Base-by-base conservation (phyloP, 257 asterid genomes). In the Henckelia pumila region DNA sequence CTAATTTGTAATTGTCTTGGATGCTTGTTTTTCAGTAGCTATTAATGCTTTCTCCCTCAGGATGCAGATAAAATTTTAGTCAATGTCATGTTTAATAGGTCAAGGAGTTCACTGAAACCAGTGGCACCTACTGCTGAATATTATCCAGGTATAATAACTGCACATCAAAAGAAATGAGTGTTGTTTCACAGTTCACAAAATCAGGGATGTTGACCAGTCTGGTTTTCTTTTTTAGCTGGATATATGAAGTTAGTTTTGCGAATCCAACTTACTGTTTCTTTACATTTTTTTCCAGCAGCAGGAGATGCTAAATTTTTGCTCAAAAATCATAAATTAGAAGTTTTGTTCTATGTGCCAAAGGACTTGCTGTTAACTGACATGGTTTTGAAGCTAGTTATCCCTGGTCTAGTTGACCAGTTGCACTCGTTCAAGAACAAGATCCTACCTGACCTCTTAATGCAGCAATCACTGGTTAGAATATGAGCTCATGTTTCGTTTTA, bases 381-480 rank as follows among this genome's bases (percentile, higher is more conserved):
- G 66, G 75, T 93, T 68, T 84, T 92, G 19, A 85, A 88, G 73
- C 78, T 93, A 62, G 77, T 90, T 80, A 83, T 93, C 77, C 96
- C 99, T 74, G 97, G 89, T 26, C 77, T 93, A 66, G 80, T 86
- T 78, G 92, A 84, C 67, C 97, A 90, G 81, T 74, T 93, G 61
- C 79, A 81, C 73, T 77, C 90, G 28, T 61, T 88, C 79, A 85
- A 84, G 87, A 84, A 78, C 77, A 86, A 77, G 72, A 73, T 80
- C 77, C 79, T 79, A 76, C 80, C 86, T 21, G 72, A 81, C 76
- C 88, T 88, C 60, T 73, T 85, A 63, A 68, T 60, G 28, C 84
- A 85, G 66, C 87, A 85, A 63, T 90, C 85, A 68, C 85, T 74
- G 94, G 99, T 93, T 26, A 56, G 83, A 73, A 69, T 22, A 59